Evolutionary conservation across 805 yeast species (phyloP).

Genomic region (Saturnispora zaruensis): DNA sequence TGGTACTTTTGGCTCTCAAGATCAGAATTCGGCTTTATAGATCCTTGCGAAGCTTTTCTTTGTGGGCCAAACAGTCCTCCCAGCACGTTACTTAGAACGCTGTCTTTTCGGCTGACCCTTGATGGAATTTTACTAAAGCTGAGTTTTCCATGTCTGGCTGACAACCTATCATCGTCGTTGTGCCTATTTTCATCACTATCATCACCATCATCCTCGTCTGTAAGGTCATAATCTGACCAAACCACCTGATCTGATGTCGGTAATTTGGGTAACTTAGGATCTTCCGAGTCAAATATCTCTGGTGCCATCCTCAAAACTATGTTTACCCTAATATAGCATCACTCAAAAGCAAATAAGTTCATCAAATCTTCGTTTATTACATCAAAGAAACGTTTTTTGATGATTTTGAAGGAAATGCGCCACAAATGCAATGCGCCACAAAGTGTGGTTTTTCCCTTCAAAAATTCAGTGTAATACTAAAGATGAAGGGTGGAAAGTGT

Average conservation of each 20-base stretch:
- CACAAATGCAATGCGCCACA: neutral
- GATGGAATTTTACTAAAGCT: neutral
- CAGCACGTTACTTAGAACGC: neutral
- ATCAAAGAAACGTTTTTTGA: neutral
- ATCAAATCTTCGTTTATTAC: too few species aligned
- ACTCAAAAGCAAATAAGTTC: neutral
- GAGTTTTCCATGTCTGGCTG: neutral
- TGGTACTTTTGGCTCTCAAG: neutral
- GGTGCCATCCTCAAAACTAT: neutral
- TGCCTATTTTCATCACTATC: neutral
- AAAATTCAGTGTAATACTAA: neutral
- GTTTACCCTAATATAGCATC: neutral
- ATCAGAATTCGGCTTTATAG: neutral
- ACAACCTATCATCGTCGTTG: neutral
- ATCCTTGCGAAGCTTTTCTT: neutral
- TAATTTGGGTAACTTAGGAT: constrained; percentile 33
- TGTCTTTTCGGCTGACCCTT: neutral
- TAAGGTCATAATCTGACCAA: constrained; percentile 27
- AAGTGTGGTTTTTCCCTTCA: neutral
- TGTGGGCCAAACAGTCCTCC: neutral
- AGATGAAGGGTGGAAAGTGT: neutral
- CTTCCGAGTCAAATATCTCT: constrained; percentile 32
- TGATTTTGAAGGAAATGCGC: neutral
- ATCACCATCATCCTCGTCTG: constrained; percentile 3
- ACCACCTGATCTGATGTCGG: constrained; percentile 27